Evolutionary conservation across 2,329 filamentous ascomycete species (phyloP).

Genomic region (Hypoxylon sp.): DNA sequence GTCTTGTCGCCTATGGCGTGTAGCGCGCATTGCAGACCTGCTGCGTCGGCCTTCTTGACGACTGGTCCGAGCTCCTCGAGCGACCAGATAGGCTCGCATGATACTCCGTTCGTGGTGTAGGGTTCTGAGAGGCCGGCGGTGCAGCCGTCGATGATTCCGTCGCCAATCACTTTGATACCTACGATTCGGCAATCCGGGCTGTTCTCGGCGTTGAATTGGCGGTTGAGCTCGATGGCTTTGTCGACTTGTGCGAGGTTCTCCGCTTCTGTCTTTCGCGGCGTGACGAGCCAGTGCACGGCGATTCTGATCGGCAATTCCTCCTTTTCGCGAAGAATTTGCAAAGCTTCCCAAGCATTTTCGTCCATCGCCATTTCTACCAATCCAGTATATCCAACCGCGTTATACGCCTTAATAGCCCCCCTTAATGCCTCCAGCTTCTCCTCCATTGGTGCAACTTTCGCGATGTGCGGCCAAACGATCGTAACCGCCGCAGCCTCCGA

Average conservation of each 20-base stretch:
- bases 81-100: conserved; percentile 64
- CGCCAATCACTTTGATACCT: conserved; percentile 71
- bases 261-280: conserved; percentile 54
- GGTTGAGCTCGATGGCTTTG: conserved; percentile 57
- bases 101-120: conserved; percentile 58
- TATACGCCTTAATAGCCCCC: conserved; percentile 59
- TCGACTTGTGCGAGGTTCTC: conserved; percentile 60
- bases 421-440: conserved; percentile 57
- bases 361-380: conserved; percentile 69
- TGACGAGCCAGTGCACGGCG: conserved; percentile 65
- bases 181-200: conserved; percentile 59
- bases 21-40: conserved; percentile 67
- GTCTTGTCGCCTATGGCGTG: conserved; percentile 72
- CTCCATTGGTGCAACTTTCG: conserved; percentile 55
- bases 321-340: conserved; percentile 52
- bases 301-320: conserved; percentile 55
- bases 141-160: conserved; percentile 71
- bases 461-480: conserved; percentile 64
- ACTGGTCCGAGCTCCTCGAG: conserved; percentile 60
- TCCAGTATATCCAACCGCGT: conserved; percentile 61
- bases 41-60: conserved; percentile 60
- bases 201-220: conserved; percentile 54
- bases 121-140: conserved; percentile 68
- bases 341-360: conserved; percentile 61
- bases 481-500: conserved; percentile 62